Base-by-base conservation (phyloP, 257 asterid genomes). In the Fraxinus americana region DNA sequence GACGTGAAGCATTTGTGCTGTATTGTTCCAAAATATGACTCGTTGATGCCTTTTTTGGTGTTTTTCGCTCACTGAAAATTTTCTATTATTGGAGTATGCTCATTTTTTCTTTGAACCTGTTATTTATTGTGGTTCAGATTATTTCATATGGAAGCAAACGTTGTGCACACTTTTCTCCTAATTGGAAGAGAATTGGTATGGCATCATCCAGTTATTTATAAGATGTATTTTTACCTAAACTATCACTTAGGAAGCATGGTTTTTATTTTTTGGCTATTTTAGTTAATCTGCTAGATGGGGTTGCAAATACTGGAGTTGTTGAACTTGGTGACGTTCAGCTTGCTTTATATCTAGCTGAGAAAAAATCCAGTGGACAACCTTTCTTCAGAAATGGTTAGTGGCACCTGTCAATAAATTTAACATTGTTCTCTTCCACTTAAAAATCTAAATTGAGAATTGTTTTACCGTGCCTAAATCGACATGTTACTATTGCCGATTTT, bases 121-220 rank as follows among this genome's bases (percentile, higher is more conserved):
- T 67, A 65, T 74, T 29, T 71, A 32, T 83, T 76, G 69, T 75
- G 83, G 67, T 76, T 74, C 89, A 96, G 99, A 85, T 91, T 76
- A 84, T 87, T 79, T 96, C 99, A 77, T 71, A 61, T 50, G 97
- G 92, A 85, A 96, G 98, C 89, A 85, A 81, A 71, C 87, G 78
- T 45, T 88, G 92, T 86, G 83, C 88, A 68, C 86, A 92, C 59
- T 90, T 96, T 87, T 87, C 89, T 81, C 72, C 83, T 75, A 79
- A 84, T 71, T 96, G 99, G 99, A 88, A 91, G 81, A 91, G 92
- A 82, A 89, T 89, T 39, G 97, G 99, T 92, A 83, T 66, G 88
- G 57, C 67, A 52, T 77, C 54, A n/a, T 70, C 75, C 70, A 30
- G 66, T 69, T 35, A 41, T 30, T 19, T 75, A 21, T 72, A 74